Percentiles rank a stretch among this genome's conserved stretches.
Conservation (phyloP, 176 grass and related monocot genomes). For the Oryza rufipogon region DNA sequence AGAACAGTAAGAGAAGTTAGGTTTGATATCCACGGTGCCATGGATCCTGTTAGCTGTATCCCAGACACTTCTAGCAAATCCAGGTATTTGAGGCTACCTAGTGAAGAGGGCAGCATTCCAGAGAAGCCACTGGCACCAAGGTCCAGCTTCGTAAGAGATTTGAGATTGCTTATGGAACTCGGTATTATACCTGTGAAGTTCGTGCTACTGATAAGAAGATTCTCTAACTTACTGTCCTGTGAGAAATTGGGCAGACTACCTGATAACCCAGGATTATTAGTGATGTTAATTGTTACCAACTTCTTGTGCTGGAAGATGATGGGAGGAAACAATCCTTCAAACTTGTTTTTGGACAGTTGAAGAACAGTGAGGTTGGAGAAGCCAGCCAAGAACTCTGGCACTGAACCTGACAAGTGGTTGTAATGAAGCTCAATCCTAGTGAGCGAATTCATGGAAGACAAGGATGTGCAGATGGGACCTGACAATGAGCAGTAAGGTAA, state of each 20-base stretch:
- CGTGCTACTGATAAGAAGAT: not conserved
- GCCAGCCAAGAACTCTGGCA: too few species aligned
- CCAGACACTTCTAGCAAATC: not conserved
- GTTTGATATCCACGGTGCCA: not conserved
- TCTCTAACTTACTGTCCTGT: not conserved
- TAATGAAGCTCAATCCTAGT: too few species aligned
- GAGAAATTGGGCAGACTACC: not conserved
- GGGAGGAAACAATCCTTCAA: too few species aligned
- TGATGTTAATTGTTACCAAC: too few species aligned
- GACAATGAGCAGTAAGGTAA: slow-evolving; percentile 23
- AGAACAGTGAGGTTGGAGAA: too few species aligned
- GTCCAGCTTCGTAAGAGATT: not conserved
- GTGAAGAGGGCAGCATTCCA: not conserved
- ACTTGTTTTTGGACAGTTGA: too few species aligned
- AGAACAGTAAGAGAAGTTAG: not conserved
- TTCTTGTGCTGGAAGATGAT: too few species aligned
- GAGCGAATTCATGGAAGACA: too few species aligned
- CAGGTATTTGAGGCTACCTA: not conserved
- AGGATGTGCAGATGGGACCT: too few species aligned
- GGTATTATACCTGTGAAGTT: not conserved
- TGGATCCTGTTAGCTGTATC: not conserved
- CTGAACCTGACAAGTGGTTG: too few species aligned
- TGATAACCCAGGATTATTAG: not conserved
- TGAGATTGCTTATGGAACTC: not conserved
- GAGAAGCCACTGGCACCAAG: not conserved